phyloP scores from a whole-genome alignment of 2,329 filamentous ascomycete genomes.

The Epichloe brachyelytri region DNA sequence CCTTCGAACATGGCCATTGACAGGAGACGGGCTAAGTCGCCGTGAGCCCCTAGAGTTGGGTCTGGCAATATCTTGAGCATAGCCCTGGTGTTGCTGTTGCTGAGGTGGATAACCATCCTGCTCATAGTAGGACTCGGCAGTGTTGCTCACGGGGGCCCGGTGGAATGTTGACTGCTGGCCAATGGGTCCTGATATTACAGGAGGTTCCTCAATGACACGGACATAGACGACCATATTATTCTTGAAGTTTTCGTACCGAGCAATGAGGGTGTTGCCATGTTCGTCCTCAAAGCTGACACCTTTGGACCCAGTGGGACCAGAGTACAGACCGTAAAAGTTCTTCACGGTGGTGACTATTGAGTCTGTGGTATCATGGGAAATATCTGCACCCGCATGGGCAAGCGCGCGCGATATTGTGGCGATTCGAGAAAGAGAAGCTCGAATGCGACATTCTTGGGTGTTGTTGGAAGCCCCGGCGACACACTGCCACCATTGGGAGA shows the following conservation, averaged over 20 bases:
- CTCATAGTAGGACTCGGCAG: slow-evolving; percentile 36
- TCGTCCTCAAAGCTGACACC: slow-evolving; percentile 94
- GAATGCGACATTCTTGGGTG: slow-evolving; percentile 66
- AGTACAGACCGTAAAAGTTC: slow-evolving; percentile 96
- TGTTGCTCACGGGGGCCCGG: slow-evolving; percentile 31
- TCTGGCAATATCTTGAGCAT: slow-evolving; percentile 50
- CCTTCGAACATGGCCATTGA: slow-evolving; percentile 54
- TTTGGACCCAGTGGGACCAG: slow-evolving; percentile 52
- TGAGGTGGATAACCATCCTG: slow-evolving; percentile 32
- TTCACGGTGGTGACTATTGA: slow-evolving; percentile 97
- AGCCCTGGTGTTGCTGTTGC: slow-evolving; percentile 34
- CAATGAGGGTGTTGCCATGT: slow-evolving; percentile 80
- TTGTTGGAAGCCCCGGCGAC: slow-evolving; percentile 33
- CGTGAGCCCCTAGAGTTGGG: slow-evolving; percentile 58
- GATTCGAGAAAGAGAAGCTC: slow-evolving; percentile 58
- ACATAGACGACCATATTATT: slow-evolving; percentile 92
- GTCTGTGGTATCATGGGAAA: slow-evolving; percentile 90
- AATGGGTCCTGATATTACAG: slow-evolving; percentile 34
- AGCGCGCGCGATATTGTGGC: slow-evolving; percentile 56
- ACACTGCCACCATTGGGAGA: slow-evolving; percentile 30
- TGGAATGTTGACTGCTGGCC: slow-evolving; percentile 32
- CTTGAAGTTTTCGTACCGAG: slow-evolving; percentile 87
- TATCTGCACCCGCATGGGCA: slow-evolving; percentile 82
- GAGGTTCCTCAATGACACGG: slow-evolving; percentile 57
- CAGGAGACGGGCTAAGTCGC: slow-evolving; percentile 68